Base-by-base conservation (phyloP, 768 basidiomycete genomes). In the Clavulina sp. region DNA sequence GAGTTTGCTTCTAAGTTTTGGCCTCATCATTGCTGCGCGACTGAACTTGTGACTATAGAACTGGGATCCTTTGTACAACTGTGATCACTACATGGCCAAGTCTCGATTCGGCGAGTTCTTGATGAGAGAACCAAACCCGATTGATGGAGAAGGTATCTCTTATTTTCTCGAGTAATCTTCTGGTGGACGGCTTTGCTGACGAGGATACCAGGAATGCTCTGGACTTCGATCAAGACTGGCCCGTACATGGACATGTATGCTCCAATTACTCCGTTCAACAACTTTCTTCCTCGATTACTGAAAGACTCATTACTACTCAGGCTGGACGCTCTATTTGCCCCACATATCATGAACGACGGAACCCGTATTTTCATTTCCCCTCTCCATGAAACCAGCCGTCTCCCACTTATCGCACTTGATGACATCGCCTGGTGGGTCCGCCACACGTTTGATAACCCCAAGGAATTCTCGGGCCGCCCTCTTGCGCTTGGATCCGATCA, bases 381-480 rank as follows among this genome's bases (percentile, higher is more conserved):
- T 0, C 60, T 69, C 26, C 59, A 54, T 4, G 61, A 66, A 38
- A 38, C 36, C 36, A 68, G 68, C 0, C 63, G 62, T 43, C 60
- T 68, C 19, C 65, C 68, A 19, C 63, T 69, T 61, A 67, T 70
- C 34, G 63, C 68, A 3, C 60, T 70, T 9, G 57, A 62, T 28
- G 69, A 70, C 55, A 59, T 70, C 4, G 69, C 64, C 31, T 69
- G 63, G 62, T 70, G 65, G 63, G 65, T 62, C 16, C 64, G 67
- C 19, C 69, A 65, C 48, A 65, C 61, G 1, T 66, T 70, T 47
- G 63, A 67, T 56, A 58, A 68, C 51, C 68, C 65, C 32, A 57
- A 56, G 4, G 56, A 62, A 48, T 66, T 62, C 9, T 68, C 67
- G 24, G 67, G 60, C 0, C 60, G 60, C 29, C 68, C 70, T 46